A percentile compares a stretch with the other conserved stretches of the same genome.
These are phyloP conservation scores for Eleusine coracana DNA, from an alignment of 176 grass and related monocot species.

Conservation along the genomic window DNA sequence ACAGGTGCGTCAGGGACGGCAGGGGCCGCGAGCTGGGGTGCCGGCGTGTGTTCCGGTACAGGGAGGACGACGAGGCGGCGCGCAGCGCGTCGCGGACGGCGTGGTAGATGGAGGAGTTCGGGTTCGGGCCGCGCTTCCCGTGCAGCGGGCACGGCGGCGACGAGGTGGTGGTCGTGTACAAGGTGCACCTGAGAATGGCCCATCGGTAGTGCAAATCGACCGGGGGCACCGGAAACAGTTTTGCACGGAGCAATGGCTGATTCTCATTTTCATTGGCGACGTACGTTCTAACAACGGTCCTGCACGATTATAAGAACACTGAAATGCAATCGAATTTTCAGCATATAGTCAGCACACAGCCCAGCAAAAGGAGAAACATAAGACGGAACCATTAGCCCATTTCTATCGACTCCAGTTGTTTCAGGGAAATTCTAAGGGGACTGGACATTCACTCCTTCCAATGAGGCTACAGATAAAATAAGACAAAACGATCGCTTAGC, in stretches of 20 bases:
- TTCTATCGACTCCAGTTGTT: background rate
- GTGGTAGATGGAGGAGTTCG: conserved; percentile 52
- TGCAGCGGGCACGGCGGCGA: background rate
- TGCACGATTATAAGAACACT: background rate
- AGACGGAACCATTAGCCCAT: background rate
- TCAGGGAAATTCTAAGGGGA: background rate
- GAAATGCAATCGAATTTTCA: background rate
- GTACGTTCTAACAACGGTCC: too few species aligned
- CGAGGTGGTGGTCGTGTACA: conserved; percentile 26
- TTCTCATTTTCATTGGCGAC: background rate
- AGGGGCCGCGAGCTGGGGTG: conserved; percentile 16
- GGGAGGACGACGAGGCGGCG: background rate
- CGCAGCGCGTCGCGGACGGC: conserved; percentile 21
- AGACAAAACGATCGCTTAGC: too few species aligned
- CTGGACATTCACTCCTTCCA: background rate
- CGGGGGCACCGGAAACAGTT: background rate
- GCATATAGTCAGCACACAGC: background rate
- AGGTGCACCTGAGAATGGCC: conserved; percentile 37
- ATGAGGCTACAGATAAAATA: too few species aligned
- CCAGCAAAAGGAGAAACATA: background rate
- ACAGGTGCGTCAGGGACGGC: background rate
- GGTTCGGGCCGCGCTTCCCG: conserved; percentile 31
- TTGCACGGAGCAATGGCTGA: background rate
- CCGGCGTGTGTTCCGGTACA: conserved; percentile 36
- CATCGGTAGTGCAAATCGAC: background rate